Evolutionary conservation across 2,329 filamentous ascomycete genomes (phyloP).

Genomic region (Trichocomaceae sp.): DNA sequence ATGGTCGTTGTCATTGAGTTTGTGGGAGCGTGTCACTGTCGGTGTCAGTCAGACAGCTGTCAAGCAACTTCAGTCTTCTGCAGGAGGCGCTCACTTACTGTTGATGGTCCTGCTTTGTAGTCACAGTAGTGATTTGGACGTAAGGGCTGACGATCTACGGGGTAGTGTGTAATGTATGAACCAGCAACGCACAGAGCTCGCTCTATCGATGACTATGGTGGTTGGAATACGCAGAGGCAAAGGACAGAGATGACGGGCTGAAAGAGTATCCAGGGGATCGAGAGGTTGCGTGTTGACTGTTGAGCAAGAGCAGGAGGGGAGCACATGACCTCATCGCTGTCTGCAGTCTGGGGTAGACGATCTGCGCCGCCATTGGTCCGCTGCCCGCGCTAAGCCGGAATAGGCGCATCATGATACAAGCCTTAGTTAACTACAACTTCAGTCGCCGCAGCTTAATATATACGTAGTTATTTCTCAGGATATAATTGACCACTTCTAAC

Average conservation of each 20-base stretch:
- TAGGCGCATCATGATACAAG: too few species aligned
- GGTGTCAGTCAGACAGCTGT: neutral
- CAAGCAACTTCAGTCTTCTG: neutral
- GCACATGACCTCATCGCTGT: slow-evolving; percentile 10
- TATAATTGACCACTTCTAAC: too few species aligned
- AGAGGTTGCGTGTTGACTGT: neutral
- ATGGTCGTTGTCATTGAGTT: slow-evolving; percentile 90
- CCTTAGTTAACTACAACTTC: too few species aligned
- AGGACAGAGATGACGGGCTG: neutral
- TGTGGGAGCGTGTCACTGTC: slow-evolving; percentile 94
- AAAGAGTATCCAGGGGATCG: neutral
- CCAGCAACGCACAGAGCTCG: neutral
- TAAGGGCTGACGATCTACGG: neutral
- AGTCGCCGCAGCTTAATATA: too few species aligned
- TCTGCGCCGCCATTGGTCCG: neutral
- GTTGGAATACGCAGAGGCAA: neutral
- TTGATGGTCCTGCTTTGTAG: neutral
- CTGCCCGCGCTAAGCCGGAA: neutral
- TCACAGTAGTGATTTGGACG: neutral
- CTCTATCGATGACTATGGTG: neutral
- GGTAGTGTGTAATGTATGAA: neutral
- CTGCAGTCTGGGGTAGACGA: slow-evolving; percentile 8
- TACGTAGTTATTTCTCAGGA: too few species aligned
- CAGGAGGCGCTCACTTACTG: neutral
- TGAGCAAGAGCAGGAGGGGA: neutral